phyloP scores from a whole-genome alignment of 2,329 filamentous ascomycete genomes.

The Aspergillus pseudoglaucus region DNA sequence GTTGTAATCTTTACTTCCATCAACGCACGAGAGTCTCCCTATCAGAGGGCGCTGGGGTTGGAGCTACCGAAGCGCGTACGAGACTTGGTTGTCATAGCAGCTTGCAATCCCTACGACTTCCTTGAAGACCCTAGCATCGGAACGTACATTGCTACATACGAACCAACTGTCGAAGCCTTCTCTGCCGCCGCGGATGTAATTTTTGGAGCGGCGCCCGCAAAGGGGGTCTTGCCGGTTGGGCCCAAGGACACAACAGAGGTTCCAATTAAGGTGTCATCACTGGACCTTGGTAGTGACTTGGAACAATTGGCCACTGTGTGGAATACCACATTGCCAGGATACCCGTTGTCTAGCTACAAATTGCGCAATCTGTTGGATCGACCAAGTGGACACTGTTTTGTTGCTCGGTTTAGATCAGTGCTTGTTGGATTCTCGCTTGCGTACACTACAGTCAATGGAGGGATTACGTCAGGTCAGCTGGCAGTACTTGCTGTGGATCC shows the following conservation, averaged over 20 bases:
- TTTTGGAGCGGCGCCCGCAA: slow-evolving; percentile 26
- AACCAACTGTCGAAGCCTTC: slow-evolving; percentile 40
- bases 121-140: slow-evolving; percentile 28
- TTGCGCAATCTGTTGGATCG: slow-evolving; percentile 22
- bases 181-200: slow-evolving; percentile 33
- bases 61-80: slow-evolving; percentile 23
- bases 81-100: slow-evolving; percentile 34
- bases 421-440: slow-evolving; percentile 35
- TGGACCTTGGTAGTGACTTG: slow-evolving; percentile 21
- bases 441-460: slow-evolving; percentile 21
- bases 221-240: slow-evolving; percentile 33
- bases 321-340: slow-evolving; percentile 32
- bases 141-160: slow-evolving; percentile 41
- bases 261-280: slow-evolving; percentile 9
- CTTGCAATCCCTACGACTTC: slow-evolving; percentile 42
- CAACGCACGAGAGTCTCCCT: slow-evolving; percentile 33
- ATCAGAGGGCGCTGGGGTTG: slow-evolving; percentile 31
- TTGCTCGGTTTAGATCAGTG: slow-evolving; percentile 21
- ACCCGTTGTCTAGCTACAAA: slow-evolving; percentile 22
- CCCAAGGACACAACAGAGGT: slow-evolving; percentile 8
- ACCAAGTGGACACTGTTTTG: slow-evolving; percentile 26
- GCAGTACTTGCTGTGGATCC: slow-evolving; percentile 34
- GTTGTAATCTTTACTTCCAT: slow-evolving; percentile 35
- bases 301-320: slow-evolving; percentile 26
- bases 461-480: slow-evolving; percentile 23